phyloP scores from a whole-genome alignment of 208 protist genomes.

The Crithidia expoeki region DNA sequence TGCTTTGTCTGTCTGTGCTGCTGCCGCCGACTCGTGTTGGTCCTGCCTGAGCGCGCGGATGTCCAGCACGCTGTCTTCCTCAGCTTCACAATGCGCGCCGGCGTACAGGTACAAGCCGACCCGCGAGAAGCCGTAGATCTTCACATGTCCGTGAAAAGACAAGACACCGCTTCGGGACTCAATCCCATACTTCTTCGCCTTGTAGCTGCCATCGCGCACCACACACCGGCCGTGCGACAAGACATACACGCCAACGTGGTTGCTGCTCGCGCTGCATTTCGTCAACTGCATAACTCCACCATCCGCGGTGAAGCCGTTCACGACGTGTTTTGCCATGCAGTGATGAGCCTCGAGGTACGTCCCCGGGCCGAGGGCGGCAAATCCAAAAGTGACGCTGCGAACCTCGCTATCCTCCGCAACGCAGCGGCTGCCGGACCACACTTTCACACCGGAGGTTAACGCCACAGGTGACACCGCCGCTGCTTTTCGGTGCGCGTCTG shows the following conservation, averaged over 20 bases:
- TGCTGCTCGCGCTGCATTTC: conserved; percentile 62
- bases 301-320: conserved; percentile 78
- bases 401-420: conserved; percentile 52
- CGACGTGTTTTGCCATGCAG: conserved; percentile 60
- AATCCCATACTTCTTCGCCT: conserved; percentile 57
- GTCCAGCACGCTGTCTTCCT: conserved; percentile 53
- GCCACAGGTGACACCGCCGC: no score
- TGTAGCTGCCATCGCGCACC: conserved; percentile 62
- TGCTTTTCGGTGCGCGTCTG: no score
- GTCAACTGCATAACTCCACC: conserved; percentile 50
- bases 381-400: conserved; percentile 63
- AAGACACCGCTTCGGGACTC: conserved; percentile 60
- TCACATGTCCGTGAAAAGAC: conserved; percentile 67
- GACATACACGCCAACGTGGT: conserved; percentile 72
- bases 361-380: conserved; percentile 67
- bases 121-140: conserved; percentile 62
- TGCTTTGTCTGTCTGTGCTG: not conserved
- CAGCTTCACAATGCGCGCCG: conserved; percentile 40
- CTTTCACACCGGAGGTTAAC: conserved; percentile 64
- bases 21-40: not conserved
- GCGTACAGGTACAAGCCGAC: conserved; percentile 67
- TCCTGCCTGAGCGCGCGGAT: conserved; percentile 36
- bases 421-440: conserved; percentile 66
- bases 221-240: conserved; percentile 63
- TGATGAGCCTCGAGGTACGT: conserved; percentile 54